Evolutionary conservation across 1,284 basidiomycete genomes (phyloP).

Genomic region (Boletus semigastroideus): DNA sequence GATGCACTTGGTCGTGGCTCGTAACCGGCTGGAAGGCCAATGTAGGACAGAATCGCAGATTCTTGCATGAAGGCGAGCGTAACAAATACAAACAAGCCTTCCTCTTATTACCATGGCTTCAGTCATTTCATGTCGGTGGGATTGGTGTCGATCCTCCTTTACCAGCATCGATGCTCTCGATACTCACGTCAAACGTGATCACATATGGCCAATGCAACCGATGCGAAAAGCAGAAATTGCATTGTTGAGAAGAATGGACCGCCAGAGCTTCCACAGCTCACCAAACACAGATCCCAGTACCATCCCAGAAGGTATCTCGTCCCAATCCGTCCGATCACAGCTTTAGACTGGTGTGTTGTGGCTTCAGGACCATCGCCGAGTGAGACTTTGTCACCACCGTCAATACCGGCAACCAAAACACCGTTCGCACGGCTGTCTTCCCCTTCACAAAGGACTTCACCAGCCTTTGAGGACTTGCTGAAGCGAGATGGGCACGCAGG

Average conservation of each 20-base stretch:
- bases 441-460: conserved; percentile 33
- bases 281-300: conserved; percentile 11
- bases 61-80: conserved; percentile 26
- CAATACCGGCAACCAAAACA: not conserved
- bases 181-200: conserved; percentile 47
- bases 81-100: conserved; percentile 28
- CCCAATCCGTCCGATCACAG: not conserved
- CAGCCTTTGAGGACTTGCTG: conserved; percentile 31
- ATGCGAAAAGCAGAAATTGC: conserved; percentile 32
- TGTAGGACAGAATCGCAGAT: conserved; percentile 54
- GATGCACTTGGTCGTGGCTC: conserved; percentile 56
- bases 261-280: conserved; percentile 38
- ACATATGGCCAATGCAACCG: conserved; percentile 41
- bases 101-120: not conserved
- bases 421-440: conserved; percentile 31
- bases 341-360: conserved; percentile 4
- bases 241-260: conserved; percentile 32
- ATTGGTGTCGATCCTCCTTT: conserved; percentile 48
- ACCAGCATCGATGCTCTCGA: conserved; percentile 37
- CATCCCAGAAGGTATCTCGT: conserved; percentile 21
- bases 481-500: conserved; percentile 4
- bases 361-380: conserved; percentile 10
- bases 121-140: conserved; percentile 43
- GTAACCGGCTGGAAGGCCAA: conserved; percentile 58
- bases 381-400: conserved; percentile 5